Evolutionary conservation across 139 green algal genomes (phyloP).

Genomic region (Edaphochlamys debaryana): DNA sequence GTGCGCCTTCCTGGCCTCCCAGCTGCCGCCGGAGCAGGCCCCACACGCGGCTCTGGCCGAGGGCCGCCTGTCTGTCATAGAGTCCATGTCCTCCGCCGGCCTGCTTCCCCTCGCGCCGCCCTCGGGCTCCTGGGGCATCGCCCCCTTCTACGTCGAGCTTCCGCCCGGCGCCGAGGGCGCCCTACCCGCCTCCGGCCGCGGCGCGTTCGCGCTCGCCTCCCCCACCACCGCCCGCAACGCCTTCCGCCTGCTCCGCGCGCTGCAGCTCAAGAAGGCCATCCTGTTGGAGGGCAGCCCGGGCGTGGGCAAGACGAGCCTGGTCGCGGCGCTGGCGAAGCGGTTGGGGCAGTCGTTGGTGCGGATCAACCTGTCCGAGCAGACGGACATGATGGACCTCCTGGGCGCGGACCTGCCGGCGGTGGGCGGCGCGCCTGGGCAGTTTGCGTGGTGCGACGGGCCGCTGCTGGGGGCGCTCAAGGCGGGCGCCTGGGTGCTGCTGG

Average conservation of each 20-base stretch:
- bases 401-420: conserved; percentile 93
- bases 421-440: conserved; percentile 86
- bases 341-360: conserved; percentile 77
- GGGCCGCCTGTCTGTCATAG: conserved; percentile 32
- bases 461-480: conserved; percentile 89
- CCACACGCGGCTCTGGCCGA: conserved; percentile 43
- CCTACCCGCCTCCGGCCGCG: not conserved
- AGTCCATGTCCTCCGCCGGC: conserved; percentile 8
- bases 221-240: conserved; percentile 91
- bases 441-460: conserved; percentile 94
- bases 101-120: conserved; percentile 28
- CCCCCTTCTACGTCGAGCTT: conserved; percentile 84
- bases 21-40: conserved; percentile 62
- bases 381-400: conserved; percentile 99
- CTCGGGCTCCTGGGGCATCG: conserved; percentile 72
- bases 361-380: conserved; percentile 98
- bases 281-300: conserved; percentile 96
- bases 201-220: conserved; percentile 86
- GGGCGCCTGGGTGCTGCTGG: conserved; percentile 97
- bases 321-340: conserved; percentile 84
- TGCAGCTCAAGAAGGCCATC: conserved; percentile 88
- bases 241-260: conserved; percentile 89
- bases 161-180: too few relatives aligned
- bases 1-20: conserved; percentile 61
- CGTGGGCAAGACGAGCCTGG: conserved; percentile 96